These are phyloP conservation scores for Xylaria arbuscula DNA, from an alignment of 2,329 filamentous ascomycete species.

Conservation along the genomic window DNA sequence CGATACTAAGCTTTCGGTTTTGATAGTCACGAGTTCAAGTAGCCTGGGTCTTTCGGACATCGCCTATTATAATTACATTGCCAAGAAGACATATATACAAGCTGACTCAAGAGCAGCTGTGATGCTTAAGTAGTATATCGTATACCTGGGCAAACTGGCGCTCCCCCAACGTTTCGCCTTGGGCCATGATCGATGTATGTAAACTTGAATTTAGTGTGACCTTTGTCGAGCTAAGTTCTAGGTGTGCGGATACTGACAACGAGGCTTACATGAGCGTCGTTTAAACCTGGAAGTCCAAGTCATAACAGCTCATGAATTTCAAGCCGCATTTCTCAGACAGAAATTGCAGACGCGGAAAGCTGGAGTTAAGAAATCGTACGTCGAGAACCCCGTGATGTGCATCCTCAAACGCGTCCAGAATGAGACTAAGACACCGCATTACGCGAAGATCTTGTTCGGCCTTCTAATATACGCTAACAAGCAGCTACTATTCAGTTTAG, in stretches of 20 bases:
- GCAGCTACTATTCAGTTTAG: neutral
- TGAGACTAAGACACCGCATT: constrained; percentile 35
- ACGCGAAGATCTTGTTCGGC: constrained; percentile 16
- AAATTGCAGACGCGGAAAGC: neutral
- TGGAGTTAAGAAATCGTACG: constrained; percentile 13
- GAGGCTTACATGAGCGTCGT: constrained; percentile 10
- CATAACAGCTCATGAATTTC: neutral
- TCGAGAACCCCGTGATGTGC: constrained; percentile 34
- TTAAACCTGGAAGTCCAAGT: neutral
- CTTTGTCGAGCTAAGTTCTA: neutral
- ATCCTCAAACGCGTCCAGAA: constrained; percentile 37
- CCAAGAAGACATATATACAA: neutral
- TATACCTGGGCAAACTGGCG: constrained; percentile 2
- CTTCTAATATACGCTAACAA: neutral
- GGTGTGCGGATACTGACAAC: constrained; percentile 1
- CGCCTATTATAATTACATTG: neutral
- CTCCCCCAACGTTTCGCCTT: neutral
- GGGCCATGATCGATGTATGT: neutral
- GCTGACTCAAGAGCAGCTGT: neutral
- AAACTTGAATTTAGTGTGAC: neutral
- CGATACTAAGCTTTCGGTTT: neutral
- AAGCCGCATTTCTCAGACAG: constrained; percentile 9
- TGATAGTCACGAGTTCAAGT: neutral
- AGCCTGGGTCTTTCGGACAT: neutral
- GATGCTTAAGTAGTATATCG: neutral